Evolutionary conservation across 1,139 yeast species (phyloP), one percentile per base, ranked within the genome.

Genomic region (Suhomyces bribrorum): DNA sequence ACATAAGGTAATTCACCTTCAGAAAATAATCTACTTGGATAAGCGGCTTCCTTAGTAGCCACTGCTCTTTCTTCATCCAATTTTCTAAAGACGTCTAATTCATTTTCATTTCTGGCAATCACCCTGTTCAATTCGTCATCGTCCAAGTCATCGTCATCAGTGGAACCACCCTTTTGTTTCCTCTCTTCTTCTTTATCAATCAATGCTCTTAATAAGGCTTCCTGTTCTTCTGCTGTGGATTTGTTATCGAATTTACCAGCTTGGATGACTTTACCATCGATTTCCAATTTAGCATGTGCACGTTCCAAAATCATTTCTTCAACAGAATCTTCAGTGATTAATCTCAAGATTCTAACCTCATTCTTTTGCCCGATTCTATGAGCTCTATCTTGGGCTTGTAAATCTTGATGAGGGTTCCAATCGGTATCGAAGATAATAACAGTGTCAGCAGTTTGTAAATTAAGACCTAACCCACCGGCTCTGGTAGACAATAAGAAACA

Each of bases 381-480:
- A 0, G 95, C 95, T 67, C 95, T 78, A 60, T 87, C 95, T 62
- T 86, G 92, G 6, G 95, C 95, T 62, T 86, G 95, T 55, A 86
- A 75, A 77, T 86, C 95, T 61, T 86, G 95, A 66, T 86, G 95
- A 3, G 95, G 95, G 58, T 86, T 86, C 92, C 94, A 86, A 70
- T 86, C 95, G 6, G 94, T 84, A 58, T 86, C 95, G 54, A 86
- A 86, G 44, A 86, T 86, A 49, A 86, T 83, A 34, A 86, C 95
- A 0, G 95, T 86, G 63, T 86, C 95, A 5, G 95, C 95, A 9
- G 94, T 82, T 62, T 86, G 95, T 50, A 85, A 75, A 57, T 86
- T 86, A 52, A 86, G 75, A 52, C 95, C 95, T 49, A 86, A 74
- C 43, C 95, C 95, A 72, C 95, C 95, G 37, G 95, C 95, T 69